phyloP scores from a whole-genome alignment of 2,329 filamentous ascomycete genomes.

The Trichoderma sp. region DNA sequence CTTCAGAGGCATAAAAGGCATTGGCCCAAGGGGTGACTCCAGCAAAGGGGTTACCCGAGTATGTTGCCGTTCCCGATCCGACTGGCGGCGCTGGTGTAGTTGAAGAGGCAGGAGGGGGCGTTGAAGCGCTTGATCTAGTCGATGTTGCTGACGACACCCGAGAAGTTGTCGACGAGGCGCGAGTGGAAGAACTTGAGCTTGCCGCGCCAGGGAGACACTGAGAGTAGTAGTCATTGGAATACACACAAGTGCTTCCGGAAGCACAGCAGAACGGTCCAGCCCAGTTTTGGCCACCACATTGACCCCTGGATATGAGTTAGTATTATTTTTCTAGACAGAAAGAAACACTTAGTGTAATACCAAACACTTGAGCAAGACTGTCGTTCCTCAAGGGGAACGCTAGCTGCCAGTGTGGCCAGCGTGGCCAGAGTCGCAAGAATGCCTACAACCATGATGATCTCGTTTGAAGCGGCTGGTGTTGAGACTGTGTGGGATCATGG shows the following conservation, averaged over 20 bases:
- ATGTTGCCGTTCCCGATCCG: not conserved
- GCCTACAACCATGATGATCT: not conserved
- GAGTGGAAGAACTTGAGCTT: not conserved
- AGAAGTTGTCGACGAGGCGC: not conserved
- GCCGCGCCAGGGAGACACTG: conserved; percentile 2
- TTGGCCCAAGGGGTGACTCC: conserved; percentile 1
- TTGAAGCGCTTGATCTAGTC: not conserved
- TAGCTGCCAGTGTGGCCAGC: conserved; percentile 6
- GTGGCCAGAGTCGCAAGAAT: not conserved
- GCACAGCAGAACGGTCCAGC: not conserved
- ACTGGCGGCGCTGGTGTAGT: not conserved
- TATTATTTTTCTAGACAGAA: not conserved
- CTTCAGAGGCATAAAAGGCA: not conserved
- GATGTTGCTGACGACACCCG: not conserved
- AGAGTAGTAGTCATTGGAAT: not conserved
- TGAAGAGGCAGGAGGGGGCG: not conserved
- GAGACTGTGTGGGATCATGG: not conserved
- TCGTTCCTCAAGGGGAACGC: not conserved
- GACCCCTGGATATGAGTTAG: not conserved
- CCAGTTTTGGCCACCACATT: conserved; percentile 7
- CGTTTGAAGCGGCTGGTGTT: not conserved
- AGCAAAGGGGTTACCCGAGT: not conserved
- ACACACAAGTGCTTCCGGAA: conserved; percentile 6
- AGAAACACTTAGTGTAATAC: not conserved
- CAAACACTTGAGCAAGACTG: not conserved